Evolutionary conservation across 2,329 filamentous ascomycete species (phyloP).

Genomic region (Lasiodiplodia sp.): DNA sequence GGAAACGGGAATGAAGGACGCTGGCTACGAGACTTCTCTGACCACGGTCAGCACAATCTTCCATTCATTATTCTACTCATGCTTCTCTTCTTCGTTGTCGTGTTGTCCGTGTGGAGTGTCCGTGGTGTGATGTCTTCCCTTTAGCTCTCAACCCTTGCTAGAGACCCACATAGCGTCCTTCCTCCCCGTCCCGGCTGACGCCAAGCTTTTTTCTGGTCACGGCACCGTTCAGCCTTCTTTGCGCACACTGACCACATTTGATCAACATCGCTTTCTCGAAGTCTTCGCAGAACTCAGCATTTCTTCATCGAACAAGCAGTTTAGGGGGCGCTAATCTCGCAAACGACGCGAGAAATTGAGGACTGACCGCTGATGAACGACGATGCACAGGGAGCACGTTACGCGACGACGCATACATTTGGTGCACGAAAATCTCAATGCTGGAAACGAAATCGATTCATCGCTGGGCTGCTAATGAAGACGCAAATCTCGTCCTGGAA

Average conservation of each 20-base stretch:
- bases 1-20: neutral
- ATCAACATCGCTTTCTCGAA: neutral
- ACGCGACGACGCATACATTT: neutral
- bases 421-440: neutral
- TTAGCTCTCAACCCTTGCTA: conserved; percentile 4
- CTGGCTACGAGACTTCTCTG: conserved; percentile 4
- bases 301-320: neutral
- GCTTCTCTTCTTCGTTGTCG: neutral
- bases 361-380: neutral
- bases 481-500: neutral
- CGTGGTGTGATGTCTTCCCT: conserved; percentile 29
- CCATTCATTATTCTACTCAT: conserved; percentile 11
- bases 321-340: neutral
- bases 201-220: conserved; percentile 16
- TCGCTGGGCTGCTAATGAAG: neutral
- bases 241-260: neutral
- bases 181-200: neutral
- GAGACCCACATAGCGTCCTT: conserved; percentile 20
- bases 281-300: neutral
- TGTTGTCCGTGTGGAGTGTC: conserved; percentile 9
- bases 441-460: conserved; percentile 4
- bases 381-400: neutral
- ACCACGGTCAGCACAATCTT: conserved; percentile 7
- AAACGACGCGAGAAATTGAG: neutral
- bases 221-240: neutral